Base-by-base conservation (phyloP, 306 rosid species). In the Prunus armeniaca region DNA sequence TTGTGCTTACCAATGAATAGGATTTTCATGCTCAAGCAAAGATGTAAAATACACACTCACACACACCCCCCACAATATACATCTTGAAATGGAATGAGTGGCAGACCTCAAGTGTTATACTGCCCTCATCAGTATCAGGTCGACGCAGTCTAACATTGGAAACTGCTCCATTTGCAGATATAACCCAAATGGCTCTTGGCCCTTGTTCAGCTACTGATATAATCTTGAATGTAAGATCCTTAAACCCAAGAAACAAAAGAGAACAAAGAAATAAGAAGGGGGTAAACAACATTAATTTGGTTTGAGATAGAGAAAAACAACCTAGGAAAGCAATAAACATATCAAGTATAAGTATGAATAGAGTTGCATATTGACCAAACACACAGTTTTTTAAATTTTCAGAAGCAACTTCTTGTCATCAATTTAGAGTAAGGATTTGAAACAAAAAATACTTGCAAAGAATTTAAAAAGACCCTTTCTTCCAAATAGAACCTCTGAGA, bases 181-280 rank as follows among this genome's bases (percentile, higher is more conserved):
- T 82, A 75, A 91, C 80, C 69, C 96, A 90, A 77, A 90, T 85
- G 65, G 91, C 96, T 54, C 97, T 90, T n/a, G 94, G 97, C 22
- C 94, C 91, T 90, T 86, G 91, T 74, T 90, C 96, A 49, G 94
- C 82, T 70, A 90, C 85, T 25, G 91, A 83, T 74, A 91, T 85
- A 54, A 93, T 87, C 86, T 87, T 91, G 90, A 82, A 83, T 8
- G 93, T 82, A 13, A 93, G 84, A 60, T 93, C 96, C 98, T 93
- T 82, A 76, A 74, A 78, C 78, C 77, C 75, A 79, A 69, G 68
- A 43, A 49, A 65, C 47, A 58, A 30, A 49, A 56, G 7, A 52
- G 4, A 15, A 63, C 62, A 46, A 12, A 56, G 24, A 20, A 12
- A 8, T 1, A 51, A 51, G 19, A 51, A 9, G 14, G 27, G 27